Evolutionary conservation across 352 stramenopile species (phyloP), one percentile per base, ranked within the genome.

Genomic region (Phytophthora ohioensis): DNA sequence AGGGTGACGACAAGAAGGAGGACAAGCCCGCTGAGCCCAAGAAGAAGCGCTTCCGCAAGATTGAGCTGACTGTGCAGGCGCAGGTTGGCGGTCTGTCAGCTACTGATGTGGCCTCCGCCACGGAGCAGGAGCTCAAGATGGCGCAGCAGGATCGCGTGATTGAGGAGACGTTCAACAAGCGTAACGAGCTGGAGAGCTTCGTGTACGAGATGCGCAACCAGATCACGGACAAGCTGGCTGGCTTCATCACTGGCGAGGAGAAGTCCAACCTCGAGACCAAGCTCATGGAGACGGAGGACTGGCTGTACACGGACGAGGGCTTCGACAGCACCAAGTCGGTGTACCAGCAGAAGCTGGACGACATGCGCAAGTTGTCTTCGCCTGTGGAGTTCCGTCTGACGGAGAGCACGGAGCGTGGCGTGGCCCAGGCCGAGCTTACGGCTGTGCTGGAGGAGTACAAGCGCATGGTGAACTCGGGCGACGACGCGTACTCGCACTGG

Each of bases 191-290:
- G 34, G 98, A 99, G 79, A 98, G 92, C 45, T 99, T 99, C 79
- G 97, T 99, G 75, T 99, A 99, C 84, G 91, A 97, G 75, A 99
- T 99, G 97, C 94, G 98, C 56, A 98, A 99, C 87, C 97, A 98
- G 66, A 76, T 99, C 60, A 80, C 80, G 67, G 90, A 94, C 65
- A 83, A 85, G 61, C 85, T 98, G 35, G 76, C 85, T 27, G 79
- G 82, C 27, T 98, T 97, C 76, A 92, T 95, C 57, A 96, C 95
- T 27, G 72, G 92, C n/a, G 78, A 85, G 48, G 97, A 99, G 80
- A 95, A 94, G 75, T 67, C 67, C 45, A 84, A 76, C 27, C 94
- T 99, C 48, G 86, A 97, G 47, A 76, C 88, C 10, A 84, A 97
- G 70, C 84, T 99, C 15, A 85, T 94, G 45, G 90, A 89, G n/a